phyloP scores from a whole-genome alignment of 164 flowering plant species.

The Macadamia tetraphylla region DNA sequence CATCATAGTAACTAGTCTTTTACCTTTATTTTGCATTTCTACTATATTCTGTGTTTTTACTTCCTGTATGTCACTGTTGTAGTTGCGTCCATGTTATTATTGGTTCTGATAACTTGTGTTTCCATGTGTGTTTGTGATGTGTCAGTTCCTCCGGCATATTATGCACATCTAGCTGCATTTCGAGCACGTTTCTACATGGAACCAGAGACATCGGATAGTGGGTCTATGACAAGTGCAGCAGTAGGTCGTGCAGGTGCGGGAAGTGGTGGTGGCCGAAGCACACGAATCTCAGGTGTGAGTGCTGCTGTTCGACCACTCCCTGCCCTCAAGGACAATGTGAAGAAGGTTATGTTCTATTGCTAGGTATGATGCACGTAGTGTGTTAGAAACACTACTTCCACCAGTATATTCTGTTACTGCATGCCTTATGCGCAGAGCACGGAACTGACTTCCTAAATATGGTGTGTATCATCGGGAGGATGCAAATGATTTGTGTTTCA shows the following conservation, averaged over 20 bases:
- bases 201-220: constrained; percentile 72
- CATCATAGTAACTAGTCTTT: too few relatives aligned
- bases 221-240: constrained; percentile 55
- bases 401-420: too few relatives aligned
- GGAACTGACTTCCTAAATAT: too few relatives aligned
- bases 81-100: too few relatives aligned
- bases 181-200: constrained; percentile 84
- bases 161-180: constrained; percentile 79
- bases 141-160: constrained; percentile 81
- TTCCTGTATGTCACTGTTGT: background rate
- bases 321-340: constrained; percentile 67
- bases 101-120: too few relatives aligned
- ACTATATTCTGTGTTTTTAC: background rate
- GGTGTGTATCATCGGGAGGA: too few relatives aligned
- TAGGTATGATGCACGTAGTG: constrained; percentile 1
- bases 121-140: background rate
- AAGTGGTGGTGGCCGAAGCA: constrained; percentile 29
- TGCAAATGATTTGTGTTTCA: too few relatives aligned
- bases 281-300: constrained; percentile 37
- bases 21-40: too few relatives aligned
- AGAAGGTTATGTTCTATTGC: constrained; percentile 77
- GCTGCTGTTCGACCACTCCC: constrained; percentile 68
- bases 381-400: too few relatives aligned
- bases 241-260: constrained; percentile 34
- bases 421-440: too few relatives aligned